phyloP scores from a whole-genome alignment of 352 stramenopile genomes.

The Aphanomyces euteiches region DNA sequence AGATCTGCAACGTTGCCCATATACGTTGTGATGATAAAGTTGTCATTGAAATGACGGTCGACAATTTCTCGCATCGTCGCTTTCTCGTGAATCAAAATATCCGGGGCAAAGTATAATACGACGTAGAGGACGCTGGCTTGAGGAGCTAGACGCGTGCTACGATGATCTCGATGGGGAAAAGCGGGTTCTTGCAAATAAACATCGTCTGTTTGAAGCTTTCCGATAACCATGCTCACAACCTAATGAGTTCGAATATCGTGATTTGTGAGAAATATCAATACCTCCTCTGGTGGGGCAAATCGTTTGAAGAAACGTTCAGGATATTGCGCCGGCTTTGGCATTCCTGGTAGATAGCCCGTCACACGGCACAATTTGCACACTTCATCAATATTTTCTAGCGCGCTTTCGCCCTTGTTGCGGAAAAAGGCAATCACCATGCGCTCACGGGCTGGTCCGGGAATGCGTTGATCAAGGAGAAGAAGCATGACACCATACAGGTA shows the following conservation, averaged over 20 bases:
- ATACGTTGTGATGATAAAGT: conserved; percentile 94
- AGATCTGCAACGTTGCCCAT: conserved; percentile 93
- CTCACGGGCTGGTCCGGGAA: conserved; percentile 85
- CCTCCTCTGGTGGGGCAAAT: conserved; percentile 78
- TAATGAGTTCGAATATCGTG: conserved; percentile 28
- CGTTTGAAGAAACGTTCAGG: conserved; percentile 85
- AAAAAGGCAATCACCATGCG: conserved; percentile 87
- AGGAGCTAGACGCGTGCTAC: conserved; percentile 83
- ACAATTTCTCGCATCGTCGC: conserved; percentile 93
- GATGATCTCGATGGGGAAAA: conserved; percentile 91
- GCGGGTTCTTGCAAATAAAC: conserved; percentile 89
- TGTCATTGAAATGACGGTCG: conserved; percentile 95
- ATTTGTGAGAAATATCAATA: conserved; percentile 1
- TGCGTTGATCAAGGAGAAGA: conserved; percentile 89
- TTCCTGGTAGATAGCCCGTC: conserved; percentile 81
- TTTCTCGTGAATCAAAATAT: conserved; percentile 89
- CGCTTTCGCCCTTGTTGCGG: conserved; percentile 83
- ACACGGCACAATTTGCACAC: conserved; percentile 89
- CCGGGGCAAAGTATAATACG: conserved; percentile 91
- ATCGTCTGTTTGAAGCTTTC: conserved; percentile 92
- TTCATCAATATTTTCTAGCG: conserved; percentile 87
- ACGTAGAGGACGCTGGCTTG: conserved; percentile 95
- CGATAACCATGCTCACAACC: conserved; percentile 90
- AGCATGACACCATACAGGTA: conserved; percentile 95
- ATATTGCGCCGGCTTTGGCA: conserved; percentile 83